Evolutionary conservation across 345 rosid species (phyloP).

Genomic region (Toxicodendron radicans): DNA sequence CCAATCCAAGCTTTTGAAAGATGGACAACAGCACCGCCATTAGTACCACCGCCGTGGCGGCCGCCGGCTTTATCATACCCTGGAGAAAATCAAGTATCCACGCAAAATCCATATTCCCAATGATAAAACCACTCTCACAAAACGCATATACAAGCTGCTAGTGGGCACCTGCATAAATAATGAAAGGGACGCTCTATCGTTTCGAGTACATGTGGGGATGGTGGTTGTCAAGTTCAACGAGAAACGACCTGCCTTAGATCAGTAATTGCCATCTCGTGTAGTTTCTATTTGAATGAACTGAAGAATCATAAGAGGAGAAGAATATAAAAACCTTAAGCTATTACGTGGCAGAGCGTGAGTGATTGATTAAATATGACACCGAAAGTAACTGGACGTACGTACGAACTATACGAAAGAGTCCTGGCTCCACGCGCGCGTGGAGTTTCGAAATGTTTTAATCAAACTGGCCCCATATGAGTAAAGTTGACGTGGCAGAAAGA

Average conservation of each 20-base stretch:
- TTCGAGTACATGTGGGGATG: neutral
- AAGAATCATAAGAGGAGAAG: neutral
- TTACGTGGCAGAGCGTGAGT: conserved; percentile 1
- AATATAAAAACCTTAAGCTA: neutral
- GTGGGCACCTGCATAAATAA: neutral
- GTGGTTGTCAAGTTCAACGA: neutral
- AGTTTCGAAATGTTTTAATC: neutral
- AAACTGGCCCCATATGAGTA: neutral
- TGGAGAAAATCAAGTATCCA: conserved; percentile 60
- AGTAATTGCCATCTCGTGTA: conserved; percentile 21
- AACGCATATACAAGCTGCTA: neutral
- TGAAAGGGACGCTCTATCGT: neutral
- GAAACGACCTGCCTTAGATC: conserved; percentile 38
- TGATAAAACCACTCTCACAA: neutral
- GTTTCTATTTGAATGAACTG: conserved; percentile 1
- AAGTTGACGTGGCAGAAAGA: neutral
- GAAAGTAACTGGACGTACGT: conserved; percentile 18
- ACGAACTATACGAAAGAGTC: conserved; percentile 15
- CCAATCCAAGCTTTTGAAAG: conserved; percentile 67
- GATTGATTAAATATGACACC: neutral
- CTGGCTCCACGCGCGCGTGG: neutral
- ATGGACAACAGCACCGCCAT: conserved; percentile 65
- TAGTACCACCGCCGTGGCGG: conserved; percentile 71
- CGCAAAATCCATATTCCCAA: conserved; percentile 33
- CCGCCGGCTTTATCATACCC: conserved; percentile 84